A percentile compares a stretch with the other conserved stretches of the same genome.
These are phyloP conservation scores for Wallemia ichthyophaga DNA, from an alignment of 1,284 basidiomycete genomes.

Conservation along the genomic window DNA sequence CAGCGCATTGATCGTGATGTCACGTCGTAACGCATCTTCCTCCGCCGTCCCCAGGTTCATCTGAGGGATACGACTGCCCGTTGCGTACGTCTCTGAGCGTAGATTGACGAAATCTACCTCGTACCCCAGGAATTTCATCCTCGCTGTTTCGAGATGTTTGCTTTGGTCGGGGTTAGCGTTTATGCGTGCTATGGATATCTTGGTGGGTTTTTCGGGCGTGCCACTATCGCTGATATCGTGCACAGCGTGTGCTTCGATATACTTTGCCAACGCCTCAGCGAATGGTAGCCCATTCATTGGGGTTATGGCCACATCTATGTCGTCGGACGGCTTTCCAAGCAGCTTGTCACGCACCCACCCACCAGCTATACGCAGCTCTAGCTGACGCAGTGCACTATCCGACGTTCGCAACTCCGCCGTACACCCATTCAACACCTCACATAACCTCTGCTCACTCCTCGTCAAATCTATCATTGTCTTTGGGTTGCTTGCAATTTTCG, in stretches of 20 bases:
- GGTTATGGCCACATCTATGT: constrained; percentile 75
- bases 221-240: no score
- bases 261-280: constrained; percentile 46
- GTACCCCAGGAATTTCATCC: constrained; percentile 49
- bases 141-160: constrained; percentile 90
- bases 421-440: neutral
- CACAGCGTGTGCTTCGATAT: constrained; percentile 29
- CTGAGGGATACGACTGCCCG: constrained; percentile 61
- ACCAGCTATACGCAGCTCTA: constrained; percentile 11
- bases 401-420: neutral
- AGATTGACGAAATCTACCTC: constrained; percentile 89
- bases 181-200: constrained; percentile 39
- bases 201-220: no score
- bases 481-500: no score
- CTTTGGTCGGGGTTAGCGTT: constrained; percentile 89
- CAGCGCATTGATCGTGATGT: constrained; percentile 82
- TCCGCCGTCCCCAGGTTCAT: constrained; percentile 74
- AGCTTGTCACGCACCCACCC: constrained; percentile 10
- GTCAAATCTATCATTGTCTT: neutral
- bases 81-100: constrained; percentile 67
- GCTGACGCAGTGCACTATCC: neutral
- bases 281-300: constrained; percentile 74
- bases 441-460: neutral
- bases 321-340: constrained; percentile 33
- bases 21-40: constrained; percentile 68